These are phyloP conservation scores for Apophysomyces trapeziformis DNA, from an alignment of 371 early-diverging fungal genomes.

Conservation along the genomic window DNA sequence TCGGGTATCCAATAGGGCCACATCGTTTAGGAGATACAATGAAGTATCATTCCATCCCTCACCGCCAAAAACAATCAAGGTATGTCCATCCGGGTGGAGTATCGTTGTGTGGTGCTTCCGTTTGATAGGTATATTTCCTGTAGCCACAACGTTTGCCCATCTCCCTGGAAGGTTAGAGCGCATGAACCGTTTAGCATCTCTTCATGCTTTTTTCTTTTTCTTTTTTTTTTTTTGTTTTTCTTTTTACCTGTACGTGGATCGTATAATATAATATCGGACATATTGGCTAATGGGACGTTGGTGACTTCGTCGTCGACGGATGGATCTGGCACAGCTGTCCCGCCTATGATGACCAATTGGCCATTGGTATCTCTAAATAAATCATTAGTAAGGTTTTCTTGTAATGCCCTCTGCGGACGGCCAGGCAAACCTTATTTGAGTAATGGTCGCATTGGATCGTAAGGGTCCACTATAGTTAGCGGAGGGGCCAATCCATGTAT, in stretches of 20 bases:
- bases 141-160: constrained; percentile 3
- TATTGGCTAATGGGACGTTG: background rate
- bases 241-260: background rate
- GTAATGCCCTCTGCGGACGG: background rate
- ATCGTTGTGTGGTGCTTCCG: constrained; percentile 11
- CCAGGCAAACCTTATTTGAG: background rate
- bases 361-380: constrained; percentile 3
- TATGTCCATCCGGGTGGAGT: background rate
- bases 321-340: background rate
- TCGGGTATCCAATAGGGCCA: background rate
- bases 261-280: background rate
- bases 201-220: no score
- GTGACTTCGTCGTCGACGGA: background rate
- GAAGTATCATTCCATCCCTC: constrained; percentile 3
- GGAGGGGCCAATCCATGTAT: background rate
- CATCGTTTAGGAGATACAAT: background rate
- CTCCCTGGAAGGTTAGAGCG: background rate
- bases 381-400: background rate
- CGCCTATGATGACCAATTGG: background rate
- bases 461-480: constrained; percentile 1
- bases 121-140: background rate
- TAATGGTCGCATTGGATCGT: background rate
- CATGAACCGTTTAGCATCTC: background rate
- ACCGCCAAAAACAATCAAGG: constrained; percentile 8
- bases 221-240: no score